A percentile compares a stretch with the other conserved stretches of the same genome.
These are phyloP conservation scores for Vanilla planifolia DNA, from an alignment of 106 monocot genomes.

Conservation along the genomic window DNA sequence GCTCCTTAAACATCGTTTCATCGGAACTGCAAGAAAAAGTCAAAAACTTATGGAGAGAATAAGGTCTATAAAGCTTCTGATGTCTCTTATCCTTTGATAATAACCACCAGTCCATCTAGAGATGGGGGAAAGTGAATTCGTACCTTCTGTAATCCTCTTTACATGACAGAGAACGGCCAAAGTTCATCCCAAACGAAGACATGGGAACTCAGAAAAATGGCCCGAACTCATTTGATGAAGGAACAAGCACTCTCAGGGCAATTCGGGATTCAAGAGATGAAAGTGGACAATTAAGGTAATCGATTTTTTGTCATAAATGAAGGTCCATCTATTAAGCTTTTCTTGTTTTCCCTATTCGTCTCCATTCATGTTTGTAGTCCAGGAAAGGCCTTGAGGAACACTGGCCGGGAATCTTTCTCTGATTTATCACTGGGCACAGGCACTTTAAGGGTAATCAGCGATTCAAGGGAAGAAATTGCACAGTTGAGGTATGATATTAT, in stretches of 20 bases:
- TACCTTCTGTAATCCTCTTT: background rate
- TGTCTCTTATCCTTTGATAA: background rate
- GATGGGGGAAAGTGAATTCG: background rate
- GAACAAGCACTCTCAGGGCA: conserved; percentile 15
- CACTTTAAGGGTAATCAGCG: conserved; percentile 6
- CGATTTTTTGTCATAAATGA: background rate
- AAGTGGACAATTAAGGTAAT: conserved; percentile 32
- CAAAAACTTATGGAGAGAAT: conserved; percentile 84
- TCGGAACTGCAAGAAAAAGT: conserved; percentile 71
- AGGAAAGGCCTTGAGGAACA: conserved; percentile 26
- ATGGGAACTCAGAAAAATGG: conserved; percentile 31
- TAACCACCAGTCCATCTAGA: background rate
- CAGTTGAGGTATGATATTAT: conserved; percentile 23
- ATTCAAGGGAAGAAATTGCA: conserved; percentile 14
- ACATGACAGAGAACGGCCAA: conserved; percentile 68
- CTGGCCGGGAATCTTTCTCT: conserved; percentile 26
- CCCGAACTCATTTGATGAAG: conserved; percentile 25
- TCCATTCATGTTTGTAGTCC: conserved; percentile 20
- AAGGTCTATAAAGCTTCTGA: conserved; percentile 30
- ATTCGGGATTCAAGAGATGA: conserved; percentile 14
- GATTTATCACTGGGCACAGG: conserved; percentile 40
- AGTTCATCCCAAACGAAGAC: conserved; percentile 28
- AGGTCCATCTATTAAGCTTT: background rate
- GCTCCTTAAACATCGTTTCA: conserved; percentile 88
- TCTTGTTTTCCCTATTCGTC: background rate